Evolutionary conservation across 352 stramenopile genomes (phyloP), one percentile per base, ranked within the genome.

Genomic region (Paralagenidium karlingii): DNA sequence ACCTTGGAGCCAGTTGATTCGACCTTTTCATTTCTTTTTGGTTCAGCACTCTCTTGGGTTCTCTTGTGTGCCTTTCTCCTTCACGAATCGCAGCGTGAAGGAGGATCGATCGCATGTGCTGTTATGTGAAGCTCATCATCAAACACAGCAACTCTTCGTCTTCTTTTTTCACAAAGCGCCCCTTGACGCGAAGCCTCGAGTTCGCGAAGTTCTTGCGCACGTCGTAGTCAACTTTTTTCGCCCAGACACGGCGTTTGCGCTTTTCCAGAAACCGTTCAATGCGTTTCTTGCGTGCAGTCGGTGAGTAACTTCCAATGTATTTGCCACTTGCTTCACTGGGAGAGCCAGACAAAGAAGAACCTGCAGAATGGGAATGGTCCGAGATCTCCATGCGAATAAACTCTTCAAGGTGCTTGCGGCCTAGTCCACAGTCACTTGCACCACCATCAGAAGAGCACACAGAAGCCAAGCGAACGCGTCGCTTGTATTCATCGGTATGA

Each of bases 201-300:
- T 99, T 95, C 32, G 95, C 95, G 76, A 99, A 98, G 56, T 98
- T 98, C 68, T 99, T 98, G 36, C 95, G 71, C 18, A 98, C 93
- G 53, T 98, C 93, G 55, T 99, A 99, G 63, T 98, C 95, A 8
- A 99, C 93, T 36, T 96, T 97, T 55, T 98, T 97, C 34, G 82
- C 90, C 94, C 91, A 99, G 32, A 96, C 80, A 34, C 90, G 83
- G 33, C 70, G 77, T 42, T 94, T 82, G 45, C 89, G 73, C 63
- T 97, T 97, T 48, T 94, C 82, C 20, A 94, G 57, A 47, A 96
- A 97, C 18, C 69, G 63, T 38, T 87, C 69, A 20, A 96, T 89
- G 43, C 80, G 63, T 60, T 85, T 75, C 49, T 74, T 69, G 36
- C 85, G 66, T 34, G 82, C 67, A 19, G 90, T 77, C 5, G 83